Percentiles rank a stretch among this genome's conserved stretches.
Evolutionary conservation across 441 rosid species (phyloP).

Genomic region (Populus hybrid): DNA sequence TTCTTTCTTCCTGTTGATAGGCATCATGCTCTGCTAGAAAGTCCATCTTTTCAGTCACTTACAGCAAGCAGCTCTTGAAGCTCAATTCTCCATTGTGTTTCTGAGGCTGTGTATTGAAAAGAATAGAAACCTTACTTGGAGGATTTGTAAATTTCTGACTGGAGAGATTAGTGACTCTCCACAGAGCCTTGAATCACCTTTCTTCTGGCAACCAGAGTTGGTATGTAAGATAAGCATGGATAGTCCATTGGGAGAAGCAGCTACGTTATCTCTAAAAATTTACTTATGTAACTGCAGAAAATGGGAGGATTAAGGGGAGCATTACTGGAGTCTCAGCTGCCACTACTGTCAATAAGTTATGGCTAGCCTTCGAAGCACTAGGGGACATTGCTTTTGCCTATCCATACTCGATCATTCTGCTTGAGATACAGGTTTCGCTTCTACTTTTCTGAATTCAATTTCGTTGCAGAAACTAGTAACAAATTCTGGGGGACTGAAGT

Average conservation of each 20-base stretch:
- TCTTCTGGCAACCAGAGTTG: too few relatives aligned
- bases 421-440: constrained; percentile 71
- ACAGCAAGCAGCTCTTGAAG: not conserved
- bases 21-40: not conserved
- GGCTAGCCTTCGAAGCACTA: constrained; percentile 56
- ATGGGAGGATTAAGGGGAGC: constrained; percentile 53
- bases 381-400: constrained; percentile 80
- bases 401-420: constrained; percentile 60
- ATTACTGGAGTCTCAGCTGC: constrained; percentile 51
- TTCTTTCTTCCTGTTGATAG: not conserved
- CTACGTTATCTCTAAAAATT: not conserved
- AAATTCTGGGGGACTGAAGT: not conserved
- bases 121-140: not conserved
- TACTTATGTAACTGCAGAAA: constrained; percentile 34
- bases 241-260: not conserved
- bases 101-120: not conserved
- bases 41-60: not conserved
- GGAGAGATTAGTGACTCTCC: not conserved
- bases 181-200: too few relatives aligned
- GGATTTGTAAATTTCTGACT: not conserved
- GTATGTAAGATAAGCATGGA: not conserved
- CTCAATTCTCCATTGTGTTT: not conserved
- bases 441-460: not conserved
- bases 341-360: constrained; percentile 41
- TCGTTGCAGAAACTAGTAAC: not conserved